phyloP scores from a whole-genome alignment of 129 eudicot genomes.

The Deinandra increscens region DNA sequence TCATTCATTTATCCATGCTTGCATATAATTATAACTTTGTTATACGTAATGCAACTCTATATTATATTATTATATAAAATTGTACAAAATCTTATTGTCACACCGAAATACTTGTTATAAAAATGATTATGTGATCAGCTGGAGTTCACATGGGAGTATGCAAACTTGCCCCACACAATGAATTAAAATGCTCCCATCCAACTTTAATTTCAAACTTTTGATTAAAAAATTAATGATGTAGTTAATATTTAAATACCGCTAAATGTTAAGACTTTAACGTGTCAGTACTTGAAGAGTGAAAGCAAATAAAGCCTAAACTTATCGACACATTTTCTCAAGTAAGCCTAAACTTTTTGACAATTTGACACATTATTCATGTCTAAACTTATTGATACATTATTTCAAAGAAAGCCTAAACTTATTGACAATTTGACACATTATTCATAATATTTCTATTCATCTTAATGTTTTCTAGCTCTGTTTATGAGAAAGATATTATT shows the following conservation, averaged over 20 bases:
- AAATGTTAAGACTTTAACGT: not conserved
- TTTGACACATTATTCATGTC: too few relatives aligned
- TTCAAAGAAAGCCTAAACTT: too few relatives aligned
- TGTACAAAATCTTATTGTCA: not conserved
- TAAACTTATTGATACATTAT: too few relatives aligned
- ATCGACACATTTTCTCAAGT: too few relatives aligned
- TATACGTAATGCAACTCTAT: not conserved
- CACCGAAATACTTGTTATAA: not conserved
- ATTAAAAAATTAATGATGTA: not conserved
- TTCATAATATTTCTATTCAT: too few relatives aligned
- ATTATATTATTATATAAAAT: too few relatives aligned
- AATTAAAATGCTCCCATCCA: constrained; percentile 26
- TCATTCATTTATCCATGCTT: not conserved
- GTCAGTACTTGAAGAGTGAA: constrained; percentile 21
- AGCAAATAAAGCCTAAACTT: constrained; percentile 2
- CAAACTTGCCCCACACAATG: constrained; percentile 39
- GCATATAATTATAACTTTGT: not conserved
- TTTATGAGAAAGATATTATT: too few relatives aligned
- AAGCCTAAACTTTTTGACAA: too few relatives aligned
- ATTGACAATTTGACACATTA: too few relatives aligned
- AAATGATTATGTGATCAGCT: constrained; percentile 11
- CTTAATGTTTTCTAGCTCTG: not conserved
- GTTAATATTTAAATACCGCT: constrained; percentile 1
- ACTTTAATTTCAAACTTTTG: constrained; percentile 27
- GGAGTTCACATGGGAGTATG: constrained; percentile 36